Conservation (phyloP, 192 early-diverging fungal species). For the Coemansia sp. region DNA sequence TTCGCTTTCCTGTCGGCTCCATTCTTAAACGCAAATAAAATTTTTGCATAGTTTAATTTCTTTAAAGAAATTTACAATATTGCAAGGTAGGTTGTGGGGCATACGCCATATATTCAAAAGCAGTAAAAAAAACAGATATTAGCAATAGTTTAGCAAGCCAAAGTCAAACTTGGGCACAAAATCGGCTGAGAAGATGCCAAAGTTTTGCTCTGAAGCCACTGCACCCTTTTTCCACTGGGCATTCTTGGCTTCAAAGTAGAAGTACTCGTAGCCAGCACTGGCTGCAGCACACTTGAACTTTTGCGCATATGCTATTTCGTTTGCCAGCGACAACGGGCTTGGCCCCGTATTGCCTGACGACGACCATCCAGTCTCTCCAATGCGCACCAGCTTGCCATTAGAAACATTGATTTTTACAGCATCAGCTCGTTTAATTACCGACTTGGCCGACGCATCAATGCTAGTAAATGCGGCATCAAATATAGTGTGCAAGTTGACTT, state of each 20-base stretch:
- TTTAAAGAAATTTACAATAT: too few relatives aligned
- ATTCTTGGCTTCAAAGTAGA: constrained; percentile 54
- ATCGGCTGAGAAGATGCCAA: constrained; percentile 30
- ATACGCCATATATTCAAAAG: too few relatives aligned
- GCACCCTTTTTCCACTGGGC: constrained; percentile 40
- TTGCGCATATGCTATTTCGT: constrained; percentile 28
- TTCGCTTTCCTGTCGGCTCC: constrained; percentile 34
- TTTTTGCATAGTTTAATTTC: too few relatives aligned
- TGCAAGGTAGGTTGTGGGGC: too few relatives aligned
- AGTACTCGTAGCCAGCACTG: constrained; percentile 29
- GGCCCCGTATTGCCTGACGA: constrained; percentile 39
- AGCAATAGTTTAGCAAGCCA: constrained; percentile 7
- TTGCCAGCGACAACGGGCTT: constrained; percentile 30
- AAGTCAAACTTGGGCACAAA: constrained; percentile 37
- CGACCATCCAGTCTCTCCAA: constrained; percentile 49
- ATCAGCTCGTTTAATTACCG: constrained; percentile 40
- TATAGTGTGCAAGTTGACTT: constrained; percentile 49
- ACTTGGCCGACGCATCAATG: constrained; percentile 32
- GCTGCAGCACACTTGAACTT: constrained; percentile 42
- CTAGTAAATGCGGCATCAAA: constrained; percentile 33
- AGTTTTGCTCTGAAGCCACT: constrained; percentile 36
- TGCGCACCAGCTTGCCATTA: constrained; percentile 32
- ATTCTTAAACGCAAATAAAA: constrained; percentile 8
- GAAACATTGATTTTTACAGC: constrained; percentile 26
- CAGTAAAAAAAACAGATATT: neutral